Evolutionary conservation across 805 yeast species (phyloP), one percentile per base, ranked within the genome.

Genomic region (Hanseniaspora guilliermondii): DNA sequence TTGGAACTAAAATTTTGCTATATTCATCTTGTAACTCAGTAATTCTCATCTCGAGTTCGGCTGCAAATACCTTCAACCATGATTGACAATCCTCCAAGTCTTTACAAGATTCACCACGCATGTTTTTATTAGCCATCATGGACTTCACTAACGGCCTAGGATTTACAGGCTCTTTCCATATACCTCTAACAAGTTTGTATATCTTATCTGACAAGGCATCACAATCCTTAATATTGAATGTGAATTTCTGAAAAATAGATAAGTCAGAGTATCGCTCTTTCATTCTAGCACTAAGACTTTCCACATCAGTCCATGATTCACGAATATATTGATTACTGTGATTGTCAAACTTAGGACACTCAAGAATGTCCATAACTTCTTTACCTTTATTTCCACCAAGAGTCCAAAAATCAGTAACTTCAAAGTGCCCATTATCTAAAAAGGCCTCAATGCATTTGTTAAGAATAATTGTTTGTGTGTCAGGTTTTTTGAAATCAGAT

Each of bases 331-430:
- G 68, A 60, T 83, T 73, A 56, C 79, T 68, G 5, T 69, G 65
- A 30, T 67, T 73, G 2, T 69, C 68, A 24, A 48, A 42, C 16
- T 54, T 54, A 0, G 83, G 85, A 2, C 78, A 67, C 1, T 73
- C 70, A n/a, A 88, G 65, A 19, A 70, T 65, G n/a, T 67, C 64
- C 17, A 73, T 58, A 0, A 87, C 71, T 12, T 70, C 68, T 11
- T 81, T 80, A 0, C 98, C 98, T 9, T 75, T 68, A 59, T 86
- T 87, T 2, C 97, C 98, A 6, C 98, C 97, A 74, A 91, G 71
- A 0, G 95, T 87, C 77, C 95, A 83, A 56, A 91, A 78, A 60
- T 88, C 95, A 0, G 78, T 76, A 21, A 91, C 64, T 56, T 80
- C 78, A 64, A 83, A 81, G 25, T 76, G 72, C 1, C 64, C 68